Conservation (phyloP, 352 stramenopile species). For the Phytophthora cryptogea region DNA sequence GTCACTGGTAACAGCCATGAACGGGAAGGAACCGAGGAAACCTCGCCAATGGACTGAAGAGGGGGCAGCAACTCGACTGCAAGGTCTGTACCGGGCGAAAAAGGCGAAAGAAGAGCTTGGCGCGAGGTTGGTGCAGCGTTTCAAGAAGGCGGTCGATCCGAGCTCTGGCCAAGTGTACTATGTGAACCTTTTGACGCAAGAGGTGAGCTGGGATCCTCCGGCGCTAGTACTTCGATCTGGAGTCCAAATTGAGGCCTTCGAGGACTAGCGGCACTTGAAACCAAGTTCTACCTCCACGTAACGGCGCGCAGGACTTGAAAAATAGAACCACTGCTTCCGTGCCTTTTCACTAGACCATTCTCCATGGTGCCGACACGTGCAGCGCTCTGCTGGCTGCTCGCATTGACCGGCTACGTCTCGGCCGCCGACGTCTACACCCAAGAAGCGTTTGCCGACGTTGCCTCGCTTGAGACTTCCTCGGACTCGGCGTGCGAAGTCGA, state of each 20-base stretch:
- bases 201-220: slow-evolving; percentile 66
- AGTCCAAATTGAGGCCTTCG: slow-evolving; percentile 35
- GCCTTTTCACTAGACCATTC: not conserved
- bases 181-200: slow-evolving; percentile 66
- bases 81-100: slow-evolving; percentile 62
- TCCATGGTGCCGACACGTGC: slow-evolving; percentile 3
- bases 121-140: slow-evolving; percentile 40
- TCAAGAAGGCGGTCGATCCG: slow-evolving; percentile 62
- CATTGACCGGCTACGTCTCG: slow-evolving; percentile 2
- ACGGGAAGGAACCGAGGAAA: slow-evolving; percentile 7
- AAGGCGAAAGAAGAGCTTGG: slow-evolving; percentile 50
- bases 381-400: not conserved
- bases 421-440: slow-evolving; percentile 17
- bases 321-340: slow-evolving; percentile 15
- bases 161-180: slow-evolving; percentile 67
- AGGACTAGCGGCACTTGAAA: slow-evolving; percentile 8
- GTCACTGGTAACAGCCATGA: slow-evolving; percentile 17
- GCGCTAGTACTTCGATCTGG: slow-evolving; percentile 31
- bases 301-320: not conserved
- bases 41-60: slow-evolving; percentile 52
- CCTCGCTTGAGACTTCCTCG: slow-evolving; percentile 7
- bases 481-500: slow-evolving; percentile 50
- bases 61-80: slow-evolving; percentile 45
- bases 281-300: not conserved
- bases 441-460: slow-evolving; percentile 8